Evolutionary conservation across 176 grass and related monocot species (phyloP), one percentile per base, ranked within the genome.

Genomic region (Triticum turgidum): DNA sequence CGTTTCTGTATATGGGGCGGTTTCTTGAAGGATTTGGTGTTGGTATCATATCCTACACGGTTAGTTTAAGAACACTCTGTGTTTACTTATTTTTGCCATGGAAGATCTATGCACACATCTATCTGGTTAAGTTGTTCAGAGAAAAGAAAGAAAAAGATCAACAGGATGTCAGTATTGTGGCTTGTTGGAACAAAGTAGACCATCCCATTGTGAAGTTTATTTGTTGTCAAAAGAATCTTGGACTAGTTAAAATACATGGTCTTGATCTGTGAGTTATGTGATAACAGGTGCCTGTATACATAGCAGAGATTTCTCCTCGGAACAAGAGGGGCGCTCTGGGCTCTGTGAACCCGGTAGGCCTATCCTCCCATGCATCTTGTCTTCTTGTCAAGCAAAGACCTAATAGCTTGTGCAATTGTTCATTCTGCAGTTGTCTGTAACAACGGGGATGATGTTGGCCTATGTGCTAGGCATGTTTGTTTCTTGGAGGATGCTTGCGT

Each of bases 391-490:
- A 56, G 13, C 39, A 67, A 74, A 74, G 18, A 76, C 58, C 15
- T 62, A 11, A 1, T 44, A 44, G 10, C 42, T 11, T 41, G 24
- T 61, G 27, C 15, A 77, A 70, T 69, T 90, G 6, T 69, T 68
- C 34, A 39, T 80, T 37, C 2, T 35, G 18, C 80, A 98, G 96
- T 78, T 98, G 51, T 96, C 96, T 61, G 79, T 98, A 65, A 98
- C 96, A 73, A 58, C 92, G 80, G 96, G 96, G 65, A 94, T 98
- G 77, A 88, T 98, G n/a, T 75, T 98, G 69, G 96, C 90, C 45
- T 98, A 98, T 84, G 15, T 94, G 83, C 88, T 98, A 9, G 96
- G 96, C 65, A 96, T 98, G 91, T 92, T 96, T 94, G 84, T 98
- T 81, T 87, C 86, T 27, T 98, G 96, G 93, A 98, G 96, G 81